Evolutionary conservation across 2,329 filamentous ascomycete genomes (phyloP).

Genomic region (Stemphylium lycopersici): DNA sequence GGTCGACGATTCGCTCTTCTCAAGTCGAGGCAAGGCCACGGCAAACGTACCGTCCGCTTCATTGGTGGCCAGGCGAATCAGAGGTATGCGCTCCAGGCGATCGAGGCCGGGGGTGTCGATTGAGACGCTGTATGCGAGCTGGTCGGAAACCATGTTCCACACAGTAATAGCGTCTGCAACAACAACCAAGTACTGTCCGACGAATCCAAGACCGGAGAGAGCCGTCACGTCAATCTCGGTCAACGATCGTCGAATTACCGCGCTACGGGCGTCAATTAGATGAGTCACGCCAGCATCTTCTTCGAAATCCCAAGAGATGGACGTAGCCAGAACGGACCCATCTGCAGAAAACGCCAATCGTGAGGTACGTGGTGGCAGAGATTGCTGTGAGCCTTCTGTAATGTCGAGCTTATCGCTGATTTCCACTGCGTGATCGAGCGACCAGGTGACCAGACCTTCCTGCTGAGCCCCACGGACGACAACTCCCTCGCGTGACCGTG

Average conservation of each 20-base stretch:
- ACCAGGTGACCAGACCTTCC: conserved; percentile 74
- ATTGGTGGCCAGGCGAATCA: conserved; percentile 73
- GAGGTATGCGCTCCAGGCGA: conserved; percentile 49
- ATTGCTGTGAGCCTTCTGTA: conserved; percentile 30
- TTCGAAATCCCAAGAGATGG: conserved; percentile 41
- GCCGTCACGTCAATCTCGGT: conserved; percentile 70
- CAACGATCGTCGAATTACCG: conserved; percentile 69
- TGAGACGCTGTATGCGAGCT: conserved; percentile 70
- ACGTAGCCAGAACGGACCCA: conserved; percentile 45
- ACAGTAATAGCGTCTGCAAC: conserved; percentile 76
- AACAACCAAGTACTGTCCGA: conserved; percentile 76
- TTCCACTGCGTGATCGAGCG: conserved; percentile 64
- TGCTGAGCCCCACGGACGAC: conserved; percentile 60
- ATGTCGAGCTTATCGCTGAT: conserved; percentile 48
- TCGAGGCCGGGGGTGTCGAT: conserved; percentile 52
- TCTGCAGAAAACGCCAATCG: conserved; percentile 72
- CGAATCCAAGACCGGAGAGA: conserved; percentile 71
- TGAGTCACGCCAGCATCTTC: conserved; percentile 68
- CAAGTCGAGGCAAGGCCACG: conserved; percentile 42
- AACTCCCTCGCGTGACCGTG: conserved; percentile 71
- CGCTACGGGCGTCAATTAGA: conserved; percentile 75
- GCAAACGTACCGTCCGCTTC: conserved; percentile 56
- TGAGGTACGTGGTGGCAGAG: conserved; percentile 58
- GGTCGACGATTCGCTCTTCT: conserved; percentile 45
- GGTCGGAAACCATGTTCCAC: conserved; percentile 83